Base-by-base conservation (phyloP, 768 basidiomycete genomes). In the Roridomyces roridus region DNA sequence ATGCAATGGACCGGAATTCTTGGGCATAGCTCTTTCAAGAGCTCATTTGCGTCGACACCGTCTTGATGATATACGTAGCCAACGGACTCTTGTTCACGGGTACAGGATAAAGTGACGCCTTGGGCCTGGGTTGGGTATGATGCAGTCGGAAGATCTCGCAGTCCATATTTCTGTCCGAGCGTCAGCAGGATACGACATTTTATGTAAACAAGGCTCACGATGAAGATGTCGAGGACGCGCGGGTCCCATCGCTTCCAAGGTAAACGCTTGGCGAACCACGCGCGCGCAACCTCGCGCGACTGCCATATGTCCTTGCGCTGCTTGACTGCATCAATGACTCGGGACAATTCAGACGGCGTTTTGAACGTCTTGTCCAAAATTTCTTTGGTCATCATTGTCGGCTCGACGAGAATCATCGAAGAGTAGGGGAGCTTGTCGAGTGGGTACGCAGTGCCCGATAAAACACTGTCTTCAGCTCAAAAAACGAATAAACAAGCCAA, bases 331-430 rank as follows among this genome's bases (percentile, higher is more conserved):
- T 10, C 41, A n/a, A n/a, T n/a, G 14, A 5, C 43, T 28, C 23
- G 11, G 23, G 5, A 6, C 24, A 3, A 6, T 11, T 5, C 42
- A 5, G n/a, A n/a, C n/a, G n/a, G n/a, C n/a, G n/a, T n/a, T n/a
- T n/a, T 14, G 20, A 17, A 44, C 17, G 25, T 17, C 29, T 44
- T 14, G 4, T n/a, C 43, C 3, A 44, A 44, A 15, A 28, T 44
- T 18, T 46, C 45, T 9, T 31, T 5, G 6, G 45, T 46, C 45
- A 46, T 46, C 14, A 20, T n/a, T 18, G 45, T 46, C 17, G 45
- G 45, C 29, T 46, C 45, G 28, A 46, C 20, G n/a, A 46, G 45
- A 14, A 46, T 46, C 45, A 46, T 46, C 3, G 45, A 46, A 7
- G 29, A 5, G 45, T 31, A 46, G 2, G 45, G 45, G 28, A 46